Conservation (phyloP, 306 rosid genomes). For the Morella rubra region DNA sequence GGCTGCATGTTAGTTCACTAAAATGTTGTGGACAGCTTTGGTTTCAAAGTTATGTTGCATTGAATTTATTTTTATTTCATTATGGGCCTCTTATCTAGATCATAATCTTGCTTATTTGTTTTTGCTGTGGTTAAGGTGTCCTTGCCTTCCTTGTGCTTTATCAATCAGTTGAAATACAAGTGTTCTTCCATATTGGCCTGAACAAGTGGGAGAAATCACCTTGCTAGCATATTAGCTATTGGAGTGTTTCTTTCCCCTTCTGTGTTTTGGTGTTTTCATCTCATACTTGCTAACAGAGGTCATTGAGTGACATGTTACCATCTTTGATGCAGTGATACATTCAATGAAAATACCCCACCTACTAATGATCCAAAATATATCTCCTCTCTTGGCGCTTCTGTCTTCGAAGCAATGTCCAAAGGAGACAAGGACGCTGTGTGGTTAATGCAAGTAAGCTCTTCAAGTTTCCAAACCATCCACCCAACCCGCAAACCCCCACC, state of each 20-base stretch:
- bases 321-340: constrained; percentile 74
- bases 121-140: background rate
- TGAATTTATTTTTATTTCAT: background rate
- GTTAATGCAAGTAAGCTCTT: constrained; percentile 92
- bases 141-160: background rate
- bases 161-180: background rate
- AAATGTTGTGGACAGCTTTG: background rate
- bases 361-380: constrained; percentile 71
- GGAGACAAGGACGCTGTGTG: constrained; percentile 94
- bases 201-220: background rate
- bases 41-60: background rate
- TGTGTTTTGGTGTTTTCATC: constrained; percentile 1
- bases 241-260: background rate
- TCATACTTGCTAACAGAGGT: constrained; percentile 17
- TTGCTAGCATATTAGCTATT: background rate
- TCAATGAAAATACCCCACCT: constrained; percentile 94
- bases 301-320: constrained; percentile 22
- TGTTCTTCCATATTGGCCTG: background rate
- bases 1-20: background rate
- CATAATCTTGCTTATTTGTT: background rate
- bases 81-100: background rate
- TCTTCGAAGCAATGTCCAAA: constrained; percentile 80
- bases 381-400: constrained; percentile 86
- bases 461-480: constrained; percentile 11
- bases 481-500: constrained; percentile 12